Base-by-base conservation (phyloP, 2,329 filamentous ascomycete genomes). In the Chrysoporthe puriensis region DNA sequence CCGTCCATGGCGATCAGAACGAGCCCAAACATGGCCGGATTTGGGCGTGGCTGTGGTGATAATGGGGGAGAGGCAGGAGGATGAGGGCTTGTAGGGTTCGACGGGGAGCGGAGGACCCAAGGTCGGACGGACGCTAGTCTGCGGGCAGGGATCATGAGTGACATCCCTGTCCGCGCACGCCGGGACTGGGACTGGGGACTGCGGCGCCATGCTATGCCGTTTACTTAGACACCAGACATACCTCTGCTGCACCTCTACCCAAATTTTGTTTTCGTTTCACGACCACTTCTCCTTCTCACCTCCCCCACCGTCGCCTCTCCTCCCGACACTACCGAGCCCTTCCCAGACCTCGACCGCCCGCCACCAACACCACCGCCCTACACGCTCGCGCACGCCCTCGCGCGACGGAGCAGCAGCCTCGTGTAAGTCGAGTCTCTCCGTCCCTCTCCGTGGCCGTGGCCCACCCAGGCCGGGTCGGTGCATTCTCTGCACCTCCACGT, bases 11-110 rank as follows among this genome's bases (percentile, higher is more conserved):
- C 80, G 88, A 88, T 79, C 81, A 82, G 74, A 89, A 89, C 74
- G 84, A 92, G 89, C 86, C 86, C 84, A 89, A 88, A 83, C 85
- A 91, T 79, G 82, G 79, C 75, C 79, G 78, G 73, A 80, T 80
- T 77, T 77, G 73, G 26, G 26, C 42, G 14, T 34, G 42, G 8
- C 3, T 18, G 26, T 75, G 72, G 74, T 73, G 74, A 74, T 73
- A 71, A 71, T 71, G 73, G 71, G 66, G 71, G 75, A 72, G 71
- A 72, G 73, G 72, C 71, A 69, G 75, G 72, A 73, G 73, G 73
- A 73, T 76, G 74, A 75, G 73, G 72, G 72, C 74, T 73, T 73
- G 75, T 73, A 62, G 66, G 68, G 68, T 63, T 67, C 65, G 57
- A 69, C 60, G 68, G 68, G 68, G 68, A 69, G 64, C 61, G 68